A percentile compares a stretch with the other conserved stretches of the same genome.
Conservation (phyloP, 2,329 filamentous ascomycete species). For the Pseudopithomyces maydicus region DNA sequence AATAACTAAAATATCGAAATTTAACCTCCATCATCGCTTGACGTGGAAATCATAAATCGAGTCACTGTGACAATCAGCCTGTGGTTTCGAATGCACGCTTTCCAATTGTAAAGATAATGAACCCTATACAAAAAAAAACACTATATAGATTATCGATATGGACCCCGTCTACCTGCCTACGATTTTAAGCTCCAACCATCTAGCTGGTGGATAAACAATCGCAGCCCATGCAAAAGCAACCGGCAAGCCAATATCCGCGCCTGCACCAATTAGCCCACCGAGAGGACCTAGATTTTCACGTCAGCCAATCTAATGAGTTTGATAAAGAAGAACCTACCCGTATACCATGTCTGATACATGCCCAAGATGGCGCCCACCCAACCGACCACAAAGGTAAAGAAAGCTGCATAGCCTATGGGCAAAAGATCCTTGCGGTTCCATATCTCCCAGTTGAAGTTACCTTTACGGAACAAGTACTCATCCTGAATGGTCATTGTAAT, state of each 20-base stretch:
- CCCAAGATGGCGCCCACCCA: slow-evolving; percentile 69
- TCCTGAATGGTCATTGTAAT: slow-evolving; percentile 65
- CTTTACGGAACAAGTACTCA: slow-evolving; percentile 67
- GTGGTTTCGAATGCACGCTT: too few relatives aligned
- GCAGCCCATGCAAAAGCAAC: slow-evolving; percentile 65
- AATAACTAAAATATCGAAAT: too few relatives aligned
- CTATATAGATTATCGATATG: too few relatives aligned
- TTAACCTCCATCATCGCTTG: too few relatives aligned
- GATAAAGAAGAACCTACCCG: slow-evolving; percentile 64
- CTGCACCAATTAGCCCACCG: neutral
- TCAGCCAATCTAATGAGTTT: slow-evolving; percentile 65
- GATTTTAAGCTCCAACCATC: slow-evolving; percentile 57
- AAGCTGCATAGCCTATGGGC: slow-evolving; percentile 66
- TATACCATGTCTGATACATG: slow-evolving; percentile 74
- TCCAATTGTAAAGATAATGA: too few relatives aligned
- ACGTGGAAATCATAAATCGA: too few relatives aligned
- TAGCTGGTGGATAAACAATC: slow-evolving; percentile 60
- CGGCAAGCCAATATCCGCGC: slow-evolving; percentile 52
- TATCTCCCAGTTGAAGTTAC: slow-evolving; percentile 63
- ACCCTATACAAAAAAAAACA: too few relatives aligned
- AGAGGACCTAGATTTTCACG: slow-evolving; percentile 47
- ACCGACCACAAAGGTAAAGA: slow-evolving; percentile 65
- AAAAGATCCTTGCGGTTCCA: slow-evolving; percentile 66
- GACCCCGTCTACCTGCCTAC: slow-evolving; percentile 48
- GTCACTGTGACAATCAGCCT: too few relatives aligned